These are phyloP conservation scores for Neoboletus brunneissimus DNA, from an alignment of 768 basidiomycete species.

Conservation along the genomic window DNA sequence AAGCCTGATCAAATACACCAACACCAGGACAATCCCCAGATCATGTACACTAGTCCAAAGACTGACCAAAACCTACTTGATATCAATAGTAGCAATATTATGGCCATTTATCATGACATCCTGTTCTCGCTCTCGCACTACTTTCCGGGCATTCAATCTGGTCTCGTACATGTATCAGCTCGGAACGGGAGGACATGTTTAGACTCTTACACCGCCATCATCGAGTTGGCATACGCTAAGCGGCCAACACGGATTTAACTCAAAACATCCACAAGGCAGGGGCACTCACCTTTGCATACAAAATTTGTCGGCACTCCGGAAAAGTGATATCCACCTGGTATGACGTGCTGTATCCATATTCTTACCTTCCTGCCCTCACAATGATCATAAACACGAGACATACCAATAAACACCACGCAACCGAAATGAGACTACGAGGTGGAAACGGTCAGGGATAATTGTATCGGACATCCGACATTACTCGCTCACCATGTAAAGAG, in stretches of 20 bases:
- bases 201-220: constrained; percentile 11
- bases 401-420: constrained; percentile 13
- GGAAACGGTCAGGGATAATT: not conserved
- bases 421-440: not conserved
- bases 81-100: not conserved
- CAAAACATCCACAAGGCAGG: not conserved
- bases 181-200: not conserved
- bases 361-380: not conserved
- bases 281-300: constrained; percentile 1
- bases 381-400: not conserved
- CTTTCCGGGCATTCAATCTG: constrained; percentile 7
- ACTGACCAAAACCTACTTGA: not conserved
- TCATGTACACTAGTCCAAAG: not conserved
- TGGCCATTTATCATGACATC: not conserved
- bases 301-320: not conserved
- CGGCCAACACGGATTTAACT: not conserved
- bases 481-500: constrained; percentile 7
- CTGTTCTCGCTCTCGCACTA: not conserved
- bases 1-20: not conserved
- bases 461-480: not conserved
- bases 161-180: not conserved
- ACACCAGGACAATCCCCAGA: not conserved
- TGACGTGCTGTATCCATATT: not conserved
- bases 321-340: not conserved
- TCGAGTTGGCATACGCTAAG: constrained; percentile 9